These are phyloP conservation scores for Corymbia calophylla DNA, from an alignment of 441 rosid species.

Conservation along the genomic window DNA sequence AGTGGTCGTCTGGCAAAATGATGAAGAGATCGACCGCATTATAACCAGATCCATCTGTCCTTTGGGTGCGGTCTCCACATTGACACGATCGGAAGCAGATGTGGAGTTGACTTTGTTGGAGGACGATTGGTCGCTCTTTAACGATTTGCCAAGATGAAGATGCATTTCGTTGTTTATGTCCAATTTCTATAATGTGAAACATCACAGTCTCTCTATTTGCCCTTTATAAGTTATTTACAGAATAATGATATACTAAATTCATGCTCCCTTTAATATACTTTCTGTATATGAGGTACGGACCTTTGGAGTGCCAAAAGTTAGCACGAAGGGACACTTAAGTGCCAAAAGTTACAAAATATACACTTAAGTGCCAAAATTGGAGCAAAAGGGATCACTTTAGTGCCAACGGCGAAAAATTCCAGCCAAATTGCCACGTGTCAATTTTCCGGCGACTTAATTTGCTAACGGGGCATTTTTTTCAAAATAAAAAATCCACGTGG, in stretches of 20 bases:
- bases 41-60: neutral
- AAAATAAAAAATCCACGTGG: no score
- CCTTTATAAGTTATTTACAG: neutral
- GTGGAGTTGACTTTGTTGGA: neutral
- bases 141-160: neutral
- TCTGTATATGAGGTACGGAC: no score
- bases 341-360: no score
- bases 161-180: neutral
- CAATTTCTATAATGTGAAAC: neutral
- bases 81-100: neutral
- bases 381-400: no score
- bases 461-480: no score
- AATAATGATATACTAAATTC: neutral
- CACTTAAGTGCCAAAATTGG: no score
- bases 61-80: neutral
- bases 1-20: neutral
- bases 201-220: neutral
- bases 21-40: neutral
- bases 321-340: no score
- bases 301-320: no score
- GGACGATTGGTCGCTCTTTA: neutral
- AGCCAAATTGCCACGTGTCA: no score
- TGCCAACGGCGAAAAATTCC: no score
- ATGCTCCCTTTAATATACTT: neutral
- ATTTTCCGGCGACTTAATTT: no score